Evolutionary conservation across 2,329 filamentous ascomycete species (phyloP).

Genomic region (Aspergillus sp.): DNA sequence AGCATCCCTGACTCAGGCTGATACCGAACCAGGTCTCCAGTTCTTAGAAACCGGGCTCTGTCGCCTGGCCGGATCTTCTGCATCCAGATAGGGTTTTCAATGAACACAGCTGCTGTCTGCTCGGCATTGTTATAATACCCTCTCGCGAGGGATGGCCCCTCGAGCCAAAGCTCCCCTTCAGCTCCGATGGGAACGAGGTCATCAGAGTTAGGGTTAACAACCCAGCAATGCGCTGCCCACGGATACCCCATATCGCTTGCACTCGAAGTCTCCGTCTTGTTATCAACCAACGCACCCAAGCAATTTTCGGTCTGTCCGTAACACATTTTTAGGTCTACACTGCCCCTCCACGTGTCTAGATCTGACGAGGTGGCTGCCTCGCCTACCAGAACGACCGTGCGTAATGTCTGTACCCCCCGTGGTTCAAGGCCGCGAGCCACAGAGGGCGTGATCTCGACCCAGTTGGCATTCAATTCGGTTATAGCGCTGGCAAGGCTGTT

Average conservation of each 20-base stretch:
- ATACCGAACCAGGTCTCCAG: constrained; percentile 9
- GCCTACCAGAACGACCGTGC: neutral
- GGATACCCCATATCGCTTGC: neutral
- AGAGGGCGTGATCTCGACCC: neutral
- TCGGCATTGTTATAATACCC: constrained; percentile 55
- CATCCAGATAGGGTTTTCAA: neutral
- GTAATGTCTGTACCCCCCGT: neutral
- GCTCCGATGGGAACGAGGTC: constrained; percentile 51
- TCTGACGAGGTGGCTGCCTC: neutral
- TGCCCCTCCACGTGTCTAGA: neutral
- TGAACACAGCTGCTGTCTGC: neutral
- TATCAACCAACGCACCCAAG: neutral
- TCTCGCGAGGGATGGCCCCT: constrained; percentile 52
- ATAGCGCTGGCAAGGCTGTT: neutral
- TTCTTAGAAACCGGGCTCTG: neutral
- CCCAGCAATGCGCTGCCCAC: neutral
- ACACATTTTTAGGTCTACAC: neutral
- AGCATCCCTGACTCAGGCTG: neutral
- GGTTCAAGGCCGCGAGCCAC: neutral
- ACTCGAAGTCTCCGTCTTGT: neutral
- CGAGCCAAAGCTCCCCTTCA: constrained; percentile 31
- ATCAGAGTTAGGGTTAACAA: constrained; percentile 37
- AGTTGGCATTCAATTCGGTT: neutral
- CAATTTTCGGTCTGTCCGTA: neutral
- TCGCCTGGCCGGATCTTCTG: neutral